These are phyloP conservation scores for Mollisia scopiformis DNA, from an alignment of 2,329 filamentous ascomycete species.

Conservation along the genomic window DNA sequence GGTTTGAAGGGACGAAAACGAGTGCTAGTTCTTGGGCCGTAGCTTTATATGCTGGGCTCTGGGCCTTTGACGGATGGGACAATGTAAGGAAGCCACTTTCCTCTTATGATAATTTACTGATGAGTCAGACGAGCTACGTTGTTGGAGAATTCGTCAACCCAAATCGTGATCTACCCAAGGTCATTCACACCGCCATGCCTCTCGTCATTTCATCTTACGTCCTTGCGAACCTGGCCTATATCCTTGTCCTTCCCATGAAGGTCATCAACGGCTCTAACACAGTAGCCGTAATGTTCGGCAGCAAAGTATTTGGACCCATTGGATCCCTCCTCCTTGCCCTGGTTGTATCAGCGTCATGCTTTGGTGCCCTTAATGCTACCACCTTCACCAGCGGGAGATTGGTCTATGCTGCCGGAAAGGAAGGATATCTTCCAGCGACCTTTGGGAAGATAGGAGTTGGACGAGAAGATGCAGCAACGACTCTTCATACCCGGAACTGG, in stretches of 20 bases:
- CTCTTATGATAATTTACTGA: constrained; percentile 29
- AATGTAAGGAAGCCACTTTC: constrained; percentile 66
- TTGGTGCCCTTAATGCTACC: constrained; percentile 91
- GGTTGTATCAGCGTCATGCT: constrained; percentile 88
- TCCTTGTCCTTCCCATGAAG: constrained; percentile 83
- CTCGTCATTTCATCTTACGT: constrained; percentile 90
- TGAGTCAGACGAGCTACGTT: constrained; percentile 85
- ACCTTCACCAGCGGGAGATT: constrained; percentile 92
- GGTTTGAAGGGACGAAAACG: constrained; percentile 85
- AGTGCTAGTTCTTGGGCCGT: constrained; percentile 89
- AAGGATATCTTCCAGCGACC: constrained; percentile 84
- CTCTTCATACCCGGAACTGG: constrained; percentile 56
- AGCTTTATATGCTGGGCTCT: constrained; percentile 91
- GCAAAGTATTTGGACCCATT: constrained; percentile 82
- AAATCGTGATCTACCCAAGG: constrained; percentile 83
- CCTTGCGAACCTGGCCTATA: constrained; percentile 90
- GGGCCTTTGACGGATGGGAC: constrained; percentile 99
- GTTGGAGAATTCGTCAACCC: constrained; percentile 96
- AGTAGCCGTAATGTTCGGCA: constrained; percentile 92
- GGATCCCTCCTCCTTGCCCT: constrained; percentile 86
- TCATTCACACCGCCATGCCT: constrained; percentile 96
- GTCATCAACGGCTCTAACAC: constrained; percentile 89
- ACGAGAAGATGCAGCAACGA: constrained; percentile 42
- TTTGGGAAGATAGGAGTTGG: constrained; percentile 83
- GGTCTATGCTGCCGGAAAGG: constrained; percentile 92